Evolutionary conservation across 495 filamentous ascomycete genomes (phyloP).

Genomic region (Aspergillus bridgeri): DNA sequence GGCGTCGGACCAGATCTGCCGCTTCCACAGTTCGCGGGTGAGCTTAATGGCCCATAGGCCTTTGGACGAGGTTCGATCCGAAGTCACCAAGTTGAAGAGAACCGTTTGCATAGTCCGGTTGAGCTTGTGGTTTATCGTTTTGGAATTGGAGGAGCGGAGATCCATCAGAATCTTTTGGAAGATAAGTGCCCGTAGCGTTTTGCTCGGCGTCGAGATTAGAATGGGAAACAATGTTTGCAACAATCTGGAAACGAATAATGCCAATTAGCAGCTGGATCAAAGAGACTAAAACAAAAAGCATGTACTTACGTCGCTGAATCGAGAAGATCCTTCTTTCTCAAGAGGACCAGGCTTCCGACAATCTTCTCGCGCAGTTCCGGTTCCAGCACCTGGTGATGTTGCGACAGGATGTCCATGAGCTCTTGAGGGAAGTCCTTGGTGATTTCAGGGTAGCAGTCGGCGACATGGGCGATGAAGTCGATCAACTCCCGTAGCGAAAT

Average conservation of each 20-base stretch:
- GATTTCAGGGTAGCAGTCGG: conserved; percentile 84
- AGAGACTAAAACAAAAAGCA: background rate
- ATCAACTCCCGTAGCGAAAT: conserved; percentile 80
- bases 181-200: conserved; percentile 75
- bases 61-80: conserved; percentile 77
- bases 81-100: conserved; percentile 83
- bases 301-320: conserved; percentile 70
- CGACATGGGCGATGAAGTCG: conserved; percentile 87
- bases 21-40: conserved; percentile 82
- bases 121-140: conserved; percentile 81
- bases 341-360: conserved; percentile 81
- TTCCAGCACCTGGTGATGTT: conserved; percentile 77
- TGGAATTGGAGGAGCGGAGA: conserved; percentile 77
- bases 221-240: conserved; percentile 91
- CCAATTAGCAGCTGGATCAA: conserved; percentile 10
- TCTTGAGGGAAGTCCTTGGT: conserved; percentile 75
- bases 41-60: conserved; percentile 93
- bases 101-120: conserved; percentile 92
- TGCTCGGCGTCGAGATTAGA: conserved; percentile 79
- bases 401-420: conserved; percentile 70
- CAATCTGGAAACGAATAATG: conserved; percentile 39
- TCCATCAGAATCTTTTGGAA: conserved; percentile 92
- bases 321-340: conserved; percentile 87
- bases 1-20: conserved; percentile 83
- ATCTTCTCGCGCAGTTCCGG: conserved; percentile 87